phyloP scores from a whole-genome alignment of 352 stramenopile genomes.

The Hyaloperonospora arabidopsidis region DNA sequence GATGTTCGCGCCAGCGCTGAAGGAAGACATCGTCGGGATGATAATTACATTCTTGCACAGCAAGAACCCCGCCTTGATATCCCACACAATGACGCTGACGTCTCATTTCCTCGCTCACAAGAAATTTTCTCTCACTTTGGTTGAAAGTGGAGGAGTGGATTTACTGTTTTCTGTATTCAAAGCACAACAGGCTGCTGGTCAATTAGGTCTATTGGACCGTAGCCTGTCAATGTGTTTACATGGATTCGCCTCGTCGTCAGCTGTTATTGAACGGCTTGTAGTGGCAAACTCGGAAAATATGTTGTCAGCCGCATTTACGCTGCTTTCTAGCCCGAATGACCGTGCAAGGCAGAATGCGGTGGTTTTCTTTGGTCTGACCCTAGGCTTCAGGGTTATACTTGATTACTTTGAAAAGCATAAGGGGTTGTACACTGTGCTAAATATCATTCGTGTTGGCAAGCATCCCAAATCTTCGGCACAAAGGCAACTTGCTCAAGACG shows the following conservation, averaged over 20 bases:
- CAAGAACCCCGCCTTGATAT: conserved; percentile 73
- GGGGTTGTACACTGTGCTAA: conserved; percentile 76
- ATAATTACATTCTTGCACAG: conserved; percentile 81
- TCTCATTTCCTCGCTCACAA: conserved; percentile 85
- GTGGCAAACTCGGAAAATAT: conserved; percentile 48
- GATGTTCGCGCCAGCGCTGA: conserved; percentile 69
- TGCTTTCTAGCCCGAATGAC: conserved; percentile 73
- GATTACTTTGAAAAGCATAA: conserved; percentile 82
- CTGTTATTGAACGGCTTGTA: conserved; percentile 70
- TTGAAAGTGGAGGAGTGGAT: conserved; percentile 66
- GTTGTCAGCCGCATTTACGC: conserved; percentile 46
- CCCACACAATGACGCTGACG: conserved; percentile 74
- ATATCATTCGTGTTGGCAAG: conserved; percentile 79
- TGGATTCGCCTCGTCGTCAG: conserved; percentile 69
- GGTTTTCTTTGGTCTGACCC: conserved; percentile 75
- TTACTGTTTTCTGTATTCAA: conserved; percentile 63
- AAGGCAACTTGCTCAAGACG: conserved; percentile 75
- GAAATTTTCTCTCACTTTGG: conserved; percentile 73
- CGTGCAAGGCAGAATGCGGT: conserved; percentile 74
- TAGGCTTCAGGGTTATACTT: conserved; percentile 72
- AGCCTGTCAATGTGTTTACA: conserved; percentile 83
- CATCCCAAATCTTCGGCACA: conserved; percentile 67
- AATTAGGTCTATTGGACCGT: conserved; percentile 57
- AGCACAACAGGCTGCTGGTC: conserved; percentile 41
- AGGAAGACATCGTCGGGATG: conserved; percentile 77